A percentile compares a stretch with the other conserved stretches of the same genome.
These are phyloP conservation scores for Phytophthora foliorum DNA, from an alignment of 352 stramenopile genomes.

Conservation along the genomic window DNA sequence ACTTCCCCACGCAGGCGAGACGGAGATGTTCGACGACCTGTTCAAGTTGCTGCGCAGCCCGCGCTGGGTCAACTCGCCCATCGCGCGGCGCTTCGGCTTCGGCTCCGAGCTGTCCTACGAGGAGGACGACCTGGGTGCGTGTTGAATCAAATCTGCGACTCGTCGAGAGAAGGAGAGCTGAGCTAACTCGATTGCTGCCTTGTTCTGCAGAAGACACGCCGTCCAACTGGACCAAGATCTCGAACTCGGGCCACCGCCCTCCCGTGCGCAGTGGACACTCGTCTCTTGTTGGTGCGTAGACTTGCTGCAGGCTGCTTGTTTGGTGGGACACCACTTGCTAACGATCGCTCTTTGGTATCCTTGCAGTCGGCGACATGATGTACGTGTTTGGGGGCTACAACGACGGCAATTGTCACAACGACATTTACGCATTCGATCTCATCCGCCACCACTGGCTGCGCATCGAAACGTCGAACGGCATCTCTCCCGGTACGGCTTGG, in stretches of 20 bases:
- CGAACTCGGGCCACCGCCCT: conserved; percentile 72
- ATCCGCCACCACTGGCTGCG: conserved; percentile 82
- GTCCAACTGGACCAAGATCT: conserved; percentile 83
- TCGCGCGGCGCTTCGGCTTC: conserved; percentile 78
- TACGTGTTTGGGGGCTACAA: conserved; percentile 90
- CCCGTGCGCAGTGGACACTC: conserved; percentile 84
- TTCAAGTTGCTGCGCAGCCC: conserved; percentile 88
- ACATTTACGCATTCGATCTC: conserved; percentile 86
- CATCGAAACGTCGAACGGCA: conserved; percentile 80
- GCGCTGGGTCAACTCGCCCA: conserved; percentile 80
- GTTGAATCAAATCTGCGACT: conserved; percentile 4
- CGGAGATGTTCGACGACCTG: conserved; percentile 71
- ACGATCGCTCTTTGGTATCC: background rate
- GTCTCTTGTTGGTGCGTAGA: conserved; percentile 71
- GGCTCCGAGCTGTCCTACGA: conserved; percentile 70
- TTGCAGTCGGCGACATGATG: conserved; percentile 77
- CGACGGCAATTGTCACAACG: conserved; percentile 88
- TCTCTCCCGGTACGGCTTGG: conserved; percentile 60
- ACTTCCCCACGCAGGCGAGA: conserved; percentile 5
- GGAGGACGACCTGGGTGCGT: conserved; percentile 59
- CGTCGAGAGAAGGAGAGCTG: background rate
- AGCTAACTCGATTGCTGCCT: background rate
- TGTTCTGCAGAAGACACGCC: conserved; percentile 47
- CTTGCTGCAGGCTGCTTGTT: background rate
- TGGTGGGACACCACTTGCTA: background rate